Percentiles rank a stretch among this genome's conserved stretches.
phyloP scores from a whole-genome alignment of 768 basidiomycete genomes.

The Suillus tomentosus region DNA sequence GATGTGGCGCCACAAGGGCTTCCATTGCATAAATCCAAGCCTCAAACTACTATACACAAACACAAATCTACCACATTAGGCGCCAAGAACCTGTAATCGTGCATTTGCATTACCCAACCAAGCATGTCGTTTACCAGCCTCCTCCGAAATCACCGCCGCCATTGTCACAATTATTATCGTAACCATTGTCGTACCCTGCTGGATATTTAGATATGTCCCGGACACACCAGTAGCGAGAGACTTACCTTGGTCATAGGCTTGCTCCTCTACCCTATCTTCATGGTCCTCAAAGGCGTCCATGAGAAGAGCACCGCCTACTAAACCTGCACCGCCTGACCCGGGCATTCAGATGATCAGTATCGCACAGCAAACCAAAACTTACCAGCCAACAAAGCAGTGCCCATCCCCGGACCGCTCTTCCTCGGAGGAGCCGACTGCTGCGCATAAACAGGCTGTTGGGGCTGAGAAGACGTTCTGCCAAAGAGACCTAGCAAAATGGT shows the following conservation, averaged over 20 bases:
- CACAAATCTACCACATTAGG: neutral
- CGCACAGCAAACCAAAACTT: constrained; percentile 17
- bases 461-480: constrained; percentile 28
- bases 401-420: constrained; percentile 53
- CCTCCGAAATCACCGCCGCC: constrained; percentile 14
- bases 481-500: constrained; percentile 30
- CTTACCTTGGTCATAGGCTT: constrained; percentile 40
- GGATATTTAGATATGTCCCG: neutral
- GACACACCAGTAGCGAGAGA: neutral
- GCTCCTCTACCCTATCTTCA: constrained; percentile 33
- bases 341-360: constrained; percentile 9
- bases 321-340: constrained; percentile 55
- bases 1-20: neutral
- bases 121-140: constrained; percentile 15
- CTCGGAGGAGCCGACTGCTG: constrained; percentile 42
- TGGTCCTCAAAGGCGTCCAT: constrained; percentile 51
- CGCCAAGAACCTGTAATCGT: neutral
- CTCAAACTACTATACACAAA: neutral
- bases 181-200: constrained; percentile 36
- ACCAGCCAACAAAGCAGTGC: constrained; percentile 50
- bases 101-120: neutral
- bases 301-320: constrained; percentile 65
- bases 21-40: neutral
- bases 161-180: constrained; percentile 12
- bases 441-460: constrained; percentile 34